Conservation (phyloP, 2,329 filamentous ascomycete genomes). For the Paecilomyces sp. region DNA sequence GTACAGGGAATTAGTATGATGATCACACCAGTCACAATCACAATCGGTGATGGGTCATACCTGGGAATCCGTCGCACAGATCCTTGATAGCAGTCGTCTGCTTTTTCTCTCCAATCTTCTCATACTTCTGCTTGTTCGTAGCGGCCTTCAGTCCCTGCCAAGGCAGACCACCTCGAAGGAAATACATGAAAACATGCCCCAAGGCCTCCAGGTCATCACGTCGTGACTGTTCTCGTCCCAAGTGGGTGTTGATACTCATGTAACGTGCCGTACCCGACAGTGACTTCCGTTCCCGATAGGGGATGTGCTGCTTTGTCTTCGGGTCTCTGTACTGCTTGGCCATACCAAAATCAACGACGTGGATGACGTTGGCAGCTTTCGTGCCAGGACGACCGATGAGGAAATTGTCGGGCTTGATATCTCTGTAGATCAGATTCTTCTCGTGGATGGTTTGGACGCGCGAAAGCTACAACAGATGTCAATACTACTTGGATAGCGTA, state of each 20-base stretch:
- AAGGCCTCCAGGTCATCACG: conserved; percentile 90
- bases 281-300: conserved; percentile 93
- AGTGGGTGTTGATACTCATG: conserved; percentile 99
- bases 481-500: not conserved
- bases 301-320: conserved; percentile 98
- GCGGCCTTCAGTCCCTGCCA: conserved; percentile 64
- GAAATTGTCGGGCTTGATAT: conserved; percentile 99
- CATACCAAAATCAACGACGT: conserved; percentile 99
- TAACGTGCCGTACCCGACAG: conserved; percentile 94
- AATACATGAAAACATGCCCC: conserved; percentile 65
- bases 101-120: conserved; percentile 99
- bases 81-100: conserved; percentile 97
- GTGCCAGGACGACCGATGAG: conserved; percentile 86
- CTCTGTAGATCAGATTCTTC: conserved; percentile 97
- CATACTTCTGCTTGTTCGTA: conserved; percentile 92
- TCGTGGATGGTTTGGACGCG: conserved; percentile 93
- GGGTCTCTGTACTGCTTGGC: conserved; percentile 98
- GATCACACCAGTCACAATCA: not conserved
- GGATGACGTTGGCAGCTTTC: conserved; percentile 95
- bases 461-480: conserved; percentile 57
- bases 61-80: conserved; percentile 87
- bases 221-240: conserved; percentile 91
- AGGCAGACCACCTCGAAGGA: conserved; percentile 57
- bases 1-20: conserved; percentile 22
- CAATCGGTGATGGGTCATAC: conserved; percentile 33